Evolutionary conservation across 2,329 filamentous ascomycete genomes (phyloP), one percentile per base, ranked within the genome.

Genomic region (Ophiostoma piceae): DNA sequence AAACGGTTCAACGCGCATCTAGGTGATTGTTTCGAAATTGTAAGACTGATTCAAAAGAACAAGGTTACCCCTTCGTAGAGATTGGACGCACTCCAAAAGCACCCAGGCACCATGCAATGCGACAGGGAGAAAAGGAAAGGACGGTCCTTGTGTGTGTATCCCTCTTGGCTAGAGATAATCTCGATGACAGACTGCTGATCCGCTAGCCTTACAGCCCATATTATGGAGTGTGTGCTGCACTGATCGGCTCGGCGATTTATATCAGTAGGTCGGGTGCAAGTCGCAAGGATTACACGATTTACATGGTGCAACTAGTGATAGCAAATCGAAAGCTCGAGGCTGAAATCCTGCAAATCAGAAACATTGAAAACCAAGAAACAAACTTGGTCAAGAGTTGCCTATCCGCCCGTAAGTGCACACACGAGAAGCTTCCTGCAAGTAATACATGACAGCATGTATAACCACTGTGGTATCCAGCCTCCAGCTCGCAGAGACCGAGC

Each of bases 151-250:
- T 43, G 41, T 43, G 8, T 5, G 35, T 35, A 43, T 43, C 14
- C 3, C 43, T 47, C 43, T 19, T 47, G 43, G 43, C 43, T n/a
- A 47, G 19, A 19, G 43, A 47, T 47, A 47, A 57, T 57, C 51
- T 57, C 51, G 51, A 57, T 57, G 51, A 57, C n/a, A 57, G 51
- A 57, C n/a, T 26, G 51, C 51, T 57, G 51, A 57, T 57, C 47
- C 51, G 22, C 8, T 57, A 57, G 51, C 51, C 51, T 16, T 57
- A 57, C 51, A 57, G 51, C 51, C n/a, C 11, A 12, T 57, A 11
- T 4, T 57, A 57, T 57, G 51, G 51, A 26, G 51, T 57, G 51
- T 26, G 47, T 12, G 8, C 8, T 26, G 51, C 51, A 26, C 22
- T 57, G 51, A 57, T 57, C 51, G 51, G n/a, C 51, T 57, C 22